phyloP scores from a whole-genome alignment of 768 basidiomycete species.

The Hygrocybe punicea region DNA sequence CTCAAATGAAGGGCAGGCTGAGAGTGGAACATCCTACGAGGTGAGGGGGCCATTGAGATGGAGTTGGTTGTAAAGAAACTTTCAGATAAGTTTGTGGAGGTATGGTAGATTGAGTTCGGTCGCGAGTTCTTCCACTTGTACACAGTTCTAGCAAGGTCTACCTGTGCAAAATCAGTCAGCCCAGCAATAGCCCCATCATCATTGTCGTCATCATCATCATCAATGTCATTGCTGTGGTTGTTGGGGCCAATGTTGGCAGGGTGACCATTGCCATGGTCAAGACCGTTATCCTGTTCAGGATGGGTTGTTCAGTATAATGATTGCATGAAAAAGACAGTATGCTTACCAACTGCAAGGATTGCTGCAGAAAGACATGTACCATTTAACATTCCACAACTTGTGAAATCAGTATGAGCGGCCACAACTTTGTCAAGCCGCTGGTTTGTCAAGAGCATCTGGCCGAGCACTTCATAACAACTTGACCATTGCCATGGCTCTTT shows the following conservation, averaged over 20 bases:
- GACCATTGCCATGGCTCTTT: conserved; percentile 24
- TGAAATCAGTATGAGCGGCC: conserved; percentile 15
- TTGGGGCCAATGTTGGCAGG: background rate
- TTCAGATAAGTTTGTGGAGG: conserved; percentile 19
- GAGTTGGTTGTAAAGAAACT: conserved; percentile 24
- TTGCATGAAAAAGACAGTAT: background rate
- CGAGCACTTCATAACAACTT: conserved; percentile 12
- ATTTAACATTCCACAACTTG: conserved; percentile 15
- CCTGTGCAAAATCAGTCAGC: background rate
- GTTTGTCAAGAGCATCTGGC: conserved; percentile 10
- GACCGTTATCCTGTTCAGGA: background rate
- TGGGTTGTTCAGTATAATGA: background rate
- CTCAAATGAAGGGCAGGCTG: background rate
- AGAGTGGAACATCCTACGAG: background rate
- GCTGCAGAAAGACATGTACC: background rate
- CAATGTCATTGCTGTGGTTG: background rate
- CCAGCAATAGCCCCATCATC: conserved; percentile 3
- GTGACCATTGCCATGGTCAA: too few species aligned
- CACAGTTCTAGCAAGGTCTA: conserved; percentile 1
- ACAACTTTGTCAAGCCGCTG: conserved; percentile 21
- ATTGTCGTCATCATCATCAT: background rate
- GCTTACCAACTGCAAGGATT: background rate
- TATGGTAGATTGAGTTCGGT: conserved; percentile 7
- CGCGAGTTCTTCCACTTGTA: background rate
- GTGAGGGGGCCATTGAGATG: background rate